A percentile compares a stretch with the other conserved stretches of the same genome.
These are phyloP conservation scores for Coniella vitis DNA, from an alignment of 2,329 filamentous ascomycete genomes.

Conservation along the genomic window DNA sequence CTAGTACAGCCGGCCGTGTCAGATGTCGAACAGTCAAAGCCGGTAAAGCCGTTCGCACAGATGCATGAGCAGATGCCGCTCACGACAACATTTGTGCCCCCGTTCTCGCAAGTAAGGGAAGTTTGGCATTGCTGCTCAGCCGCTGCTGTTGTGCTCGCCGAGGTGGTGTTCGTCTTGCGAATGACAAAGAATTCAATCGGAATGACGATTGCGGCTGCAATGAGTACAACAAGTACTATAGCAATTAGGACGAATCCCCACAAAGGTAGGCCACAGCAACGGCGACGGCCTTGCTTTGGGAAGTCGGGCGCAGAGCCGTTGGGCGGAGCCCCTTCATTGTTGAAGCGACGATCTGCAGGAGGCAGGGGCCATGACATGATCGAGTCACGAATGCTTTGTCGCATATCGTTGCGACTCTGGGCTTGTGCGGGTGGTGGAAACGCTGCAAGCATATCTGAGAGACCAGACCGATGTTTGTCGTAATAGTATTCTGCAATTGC, in stretches of 20 bases:
- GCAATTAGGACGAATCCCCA: conserved; percentile 66
- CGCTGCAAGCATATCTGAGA: conserved; percentile 60
- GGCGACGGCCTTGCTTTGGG: conserved; percentile 42
- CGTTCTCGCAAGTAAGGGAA: conserved; percentile 65
- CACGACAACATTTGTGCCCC: conserved; percentile 67
- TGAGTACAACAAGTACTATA: conserved; percentile 61
- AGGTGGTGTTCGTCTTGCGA: conserved; percentile 33
- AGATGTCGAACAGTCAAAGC: conserved; percentile 42
- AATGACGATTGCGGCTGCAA: conserved; percentile 76
- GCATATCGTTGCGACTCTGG: conserved; percentile 32
- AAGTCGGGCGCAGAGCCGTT: conserved; percentile 13
- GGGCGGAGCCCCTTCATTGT: conserved; percentile 6
- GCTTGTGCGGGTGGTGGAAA: conserved; percentile 56
- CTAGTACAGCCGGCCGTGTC: conserved; percentile 47
- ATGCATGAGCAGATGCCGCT: conserved; percentile 72
- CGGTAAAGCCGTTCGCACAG: conserved; percentile 81
- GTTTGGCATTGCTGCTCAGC: conserved; percentile 46
- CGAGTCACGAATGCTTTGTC: conserved; percentile 41
- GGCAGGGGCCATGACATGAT: conserved; percentile 46
- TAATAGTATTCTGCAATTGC: conserved; percentile 24
- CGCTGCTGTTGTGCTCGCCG: conserved; percentile 14
- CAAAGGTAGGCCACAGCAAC: conserved; percentile 76
- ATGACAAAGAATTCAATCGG: conserved; percentile 63
- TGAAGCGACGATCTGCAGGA: conserved; percentile 23
- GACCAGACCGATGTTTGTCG: conserved; percentile 43